A percentile compares a stretch with the other conserved stretches of the same genome.
These are phyloP conservation scores for Trichoderma endophyticum DNA, from an alignment of 2,329 filamentous ascomycete species.

Conservation along the genomic window DNA sequence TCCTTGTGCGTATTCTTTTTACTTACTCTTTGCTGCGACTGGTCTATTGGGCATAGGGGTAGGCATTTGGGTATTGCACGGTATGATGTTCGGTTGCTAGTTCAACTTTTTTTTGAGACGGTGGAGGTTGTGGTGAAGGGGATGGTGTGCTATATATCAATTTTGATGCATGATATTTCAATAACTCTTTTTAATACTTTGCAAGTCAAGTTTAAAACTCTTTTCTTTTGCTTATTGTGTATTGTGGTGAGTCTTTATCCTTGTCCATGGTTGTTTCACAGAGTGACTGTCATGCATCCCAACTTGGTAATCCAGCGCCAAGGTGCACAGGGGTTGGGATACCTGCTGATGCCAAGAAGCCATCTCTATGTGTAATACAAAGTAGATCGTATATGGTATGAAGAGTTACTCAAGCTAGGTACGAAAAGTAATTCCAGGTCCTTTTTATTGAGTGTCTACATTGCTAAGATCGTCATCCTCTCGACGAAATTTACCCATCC, in stretches of 20 bases:
- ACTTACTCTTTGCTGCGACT: conserved; percentile 12
- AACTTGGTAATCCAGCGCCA: background rate
- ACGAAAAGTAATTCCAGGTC: background rate
- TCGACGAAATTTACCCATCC: background rate
- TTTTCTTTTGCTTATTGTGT: background rate
- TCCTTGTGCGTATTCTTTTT: background rate
- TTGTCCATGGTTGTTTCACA: background rate
- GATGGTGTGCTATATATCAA: background rate
- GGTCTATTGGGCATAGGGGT: conserved; percentile 3
- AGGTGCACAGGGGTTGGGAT: background rate
- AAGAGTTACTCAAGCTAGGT: background rate
- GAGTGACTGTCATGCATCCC: background rate
- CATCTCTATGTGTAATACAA: background rate
- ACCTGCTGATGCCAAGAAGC: background rate
- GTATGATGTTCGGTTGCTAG: background rate
- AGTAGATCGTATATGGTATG: background rate
- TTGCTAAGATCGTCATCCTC: background rate
- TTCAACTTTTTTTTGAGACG: background rate
- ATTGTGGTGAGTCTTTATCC: background rate
- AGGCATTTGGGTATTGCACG: conserved; percentile 21
- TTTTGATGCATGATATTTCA: background rate
- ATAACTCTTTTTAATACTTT: background rate
- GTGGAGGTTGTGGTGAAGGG: background rate
- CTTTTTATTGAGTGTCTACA: background rate
- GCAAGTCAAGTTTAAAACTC: background rate